Evolutionary conservation across 1,139 yeast genomes (phyloP), one percentile per base, ranked within the genome.

Genomic region (Suhomyces terraborum): DNA sequence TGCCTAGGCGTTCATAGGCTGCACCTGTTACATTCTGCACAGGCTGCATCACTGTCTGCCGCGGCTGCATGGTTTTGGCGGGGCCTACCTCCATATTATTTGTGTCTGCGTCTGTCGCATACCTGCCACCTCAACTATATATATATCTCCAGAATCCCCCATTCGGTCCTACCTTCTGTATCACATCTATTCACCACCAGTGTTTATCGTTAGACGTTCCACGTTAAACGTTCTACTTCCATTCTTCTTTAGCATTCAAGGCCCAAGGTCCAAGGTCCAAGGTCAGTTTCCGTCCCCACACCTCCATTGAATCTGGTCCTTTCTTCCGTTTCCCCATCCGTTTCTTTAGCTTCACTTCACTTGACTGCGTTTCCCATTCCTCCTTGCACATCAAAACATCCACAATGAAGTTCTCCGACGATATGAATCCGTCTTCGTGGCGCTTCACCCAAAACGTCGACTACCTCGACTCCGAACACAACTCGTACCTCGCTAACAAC

Each of bases 381-480:
- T 12, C 13, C 24, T 12, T 12, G 4, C 22, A n/a, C 25, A n/a
- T 2, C 22, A 30, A n/a, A n/a, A n/a, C n/a, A n/a, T n/a, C n/a
- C 20, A 23, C 25, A 7, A 36, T 36, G 40, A 10, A 21, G 25
- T 31, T 31, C 16, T 36, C 31, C 13, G 41, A 38, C 36, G 41
- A 38, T 23, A 33, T 29, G 14, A 28, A 33, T 25, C 38, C 37
- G 35, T 29, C 17, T 17, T 10, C 32, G 14, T 38, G 28, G 26
- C 18, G 24, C 35, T 60, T 55, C 45, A 43, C 42, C 32, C 64
- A 69, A 41, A 72, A 71, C 49, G 59, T 70, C 35, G 77, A 72
- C 50, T 72, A 71, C 53, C 48, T 59, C 40, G 52, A 45, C 35
- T 27, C 37, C 18, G 29, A 43, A 13, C 38, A 43, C 32, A 48